phyloP scores from a whole-genome alignment of 495 filamentous ascomycete species.

The Antarctomyces pellizariae region DNA sequence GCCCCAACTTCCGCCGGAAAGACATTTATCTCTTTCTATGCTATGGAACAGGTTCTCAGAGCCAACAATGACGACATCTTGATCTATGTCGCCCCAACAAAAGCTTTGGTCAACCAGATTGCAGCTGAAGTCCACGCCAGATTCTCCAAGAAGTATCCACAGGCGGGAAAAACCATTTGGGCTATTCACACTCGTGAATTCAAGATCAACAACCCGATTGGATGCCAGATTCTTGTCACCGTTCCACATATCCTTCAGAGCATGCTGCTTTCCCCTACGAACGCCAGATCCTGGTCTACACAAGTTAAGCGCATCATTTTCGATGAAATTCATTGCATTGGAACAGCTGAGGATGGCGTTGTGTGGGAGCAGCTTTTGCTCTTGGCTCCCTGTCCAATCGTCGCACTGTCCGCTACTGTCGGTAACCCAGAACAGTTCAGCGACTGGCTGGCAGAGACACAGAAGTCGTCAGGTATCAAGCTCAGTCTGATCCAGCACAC shows the following conservation, averaged over 20 bases:
- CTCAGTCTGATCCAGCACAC: constrained; percentile 40
- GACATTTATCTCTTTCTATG: constrained; percentile 44
- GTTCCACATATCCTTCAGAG: constrained; percentile 60
- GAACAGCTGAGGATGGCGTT: constrained; percentile 51
- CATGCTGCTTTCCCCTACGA: constrained; percentile 44
- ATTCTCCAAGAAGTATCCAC: constrained; percentile 35
- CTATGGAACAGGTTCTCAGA: constrained; percentile 51
- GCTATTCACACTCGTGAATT: constrained; percentile 56
- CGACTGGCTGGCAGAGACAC: constrained; percentile 38
- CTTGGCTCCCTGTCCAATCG: constrained; percentile 51
- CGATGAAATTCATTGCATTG: constrained; percentile 67
- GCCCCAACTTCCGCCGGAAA: constrained; percentile 51
- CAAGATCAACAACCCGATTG: constrained; percentile 41
- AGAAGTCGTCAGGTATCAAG: constrained; percentile 27
- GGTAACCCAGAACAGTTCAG: constrained; percentile 51
- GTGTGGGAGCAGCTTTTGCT: constrained; percentile 66
- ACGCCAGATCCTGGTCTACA: constrained; percentile 42
- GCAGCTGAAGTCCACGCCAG: constrained; percentile 39
- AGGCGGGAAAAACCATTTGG: constrained; percentile 43
- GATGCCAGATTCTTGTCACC: constrained; percentile 54
- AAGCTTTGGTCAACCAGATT: constrained; percentile 66
- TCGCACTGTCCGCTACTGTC: constrained; percentile 60
- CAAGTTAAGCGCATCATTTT: constrained; percentile 55
- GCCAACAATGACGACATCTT: constrained; percentile 40
- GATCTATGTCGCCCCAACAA: constrained; percentile 63